phyloP scores from a whole-genome alignment of 805 yeast species.

The Millerozyma miso region DNA sequence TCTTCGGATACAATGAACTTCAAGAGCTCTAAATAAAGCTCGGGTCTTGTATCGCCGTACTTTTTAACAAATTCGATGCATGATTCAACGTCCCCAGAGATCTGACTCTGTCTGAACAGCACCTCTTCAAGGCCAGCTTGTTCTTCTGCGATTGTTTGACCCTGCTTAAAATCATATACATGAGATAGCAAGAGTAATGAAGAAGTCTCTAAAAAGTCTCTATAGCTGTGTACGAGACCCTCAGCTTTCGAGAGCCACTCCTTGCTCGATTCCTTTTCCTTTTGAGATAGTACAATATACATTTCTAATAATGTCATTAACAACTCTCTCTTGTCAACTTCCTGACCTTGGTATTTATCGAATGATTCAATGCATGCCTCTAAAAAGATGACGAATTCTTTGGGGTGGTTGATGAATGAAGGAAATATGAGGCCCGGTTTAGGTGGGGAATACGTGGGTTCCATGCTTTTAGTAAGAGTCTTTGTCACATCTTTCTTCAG shows the following conservation, averaged over 20 bases:
- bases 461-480: slow-evolving; percentile 10
- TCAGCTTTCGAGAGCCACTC: slow-evolving; percentile 69
- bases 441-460: slow-evolving; percentile 86
- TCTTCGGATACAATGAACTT: slow-evolving; percentile 57
- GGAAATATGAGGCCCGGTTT: slow-evolving; percentile 82
- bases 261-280: slow-evolving; percentile 25
- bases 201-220: slow-evolving; percentile 50
- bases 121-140: slow-evolving; percentile 51
- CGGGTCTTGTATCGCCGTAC: slow-evolving; percentile 60
- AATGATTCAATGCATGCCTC: slow-evolving; percentile 87
- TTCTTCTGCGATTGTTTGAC: slow-evolving; percentile 39
- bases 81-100: slow-evolving; percentile 51
- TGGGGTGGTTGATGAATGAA: slow-evolving; percentile 79
- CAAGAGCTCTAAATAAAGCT: slow-evolving; percentile 62
- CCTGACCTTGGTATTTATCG: slow-evolving; percentile 67
- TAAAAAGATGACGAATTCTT: slow-evolving; percentile 84
- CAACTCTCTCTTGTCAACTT: slow-evolving; percentile 66
- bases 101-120: slow-evolving; percentile 60
- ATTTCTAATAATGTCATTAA: slow-evolving; percentile 77
- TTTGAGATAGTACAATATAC: slow-evolving; percentile 58
- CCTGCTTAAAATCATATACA: slow-evolving; percentile 49
- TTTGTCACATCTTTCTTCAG: slow-evolving; percentile 11
- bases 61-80: slow-evolving; percentile 55
- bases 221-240: slow-evolving; percentile 42
- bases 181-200: slow-evolving; percentile 55